Base-by-base conservation (phyloP, 2,329 filamentous ascomycete species). In the Periconia sp. region DNA sequence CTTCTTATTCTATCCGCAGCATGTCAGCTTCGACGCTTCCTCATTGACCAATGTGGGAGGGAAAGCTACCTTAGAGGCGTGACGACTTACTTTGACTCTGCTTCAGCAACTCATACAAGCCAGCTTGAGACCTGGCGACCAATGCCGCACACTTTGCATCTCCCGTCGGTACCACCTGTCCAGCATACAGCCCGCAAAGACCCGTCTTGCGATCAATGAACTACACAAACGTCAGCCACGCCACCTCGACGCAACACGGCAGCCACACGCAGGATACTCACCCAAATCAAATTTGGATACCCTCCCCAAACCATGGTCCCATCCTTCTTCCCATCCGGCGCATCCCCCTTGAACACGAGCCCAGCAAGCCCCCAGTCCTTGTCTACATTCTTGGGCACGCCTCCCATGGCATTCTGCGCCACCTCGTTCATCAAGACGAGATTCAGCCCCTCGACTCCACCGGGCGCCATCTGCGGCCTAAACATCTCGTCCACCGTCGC, bases 381-480 rank as follows among this genome's bases (percentile, higher is more conserved):
- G 10, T 37, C 39, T 1, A 57, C 22, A 1, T 46, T 34, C 10
- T 48, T 40, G 1, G 43, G 28, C 2, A 54, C 54, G 2, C 57
- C 57, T 9, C 65, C 65, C 50, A 66, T 59, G 1, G 49, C 50
- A 22, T 59, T 57, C 24, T 56, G 61, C 1, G 30, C 52, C 28
- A 38, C 33, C 2, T 57, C 48, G 33, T 56, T 41, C 38, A 58
- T 42, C 36, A 65, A 10, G 9, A 80, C 73, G 0, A 73, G 74
- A 5, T 56, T 59, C 9, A 68, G 9, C 13, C 33, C 34, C 2
- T 37, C 36, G 6, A 26, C 36, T 22, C 48, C 48, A 9, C 17
- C 47, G 5, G 58, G 46, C 1, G 40, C 45, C 21, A 72, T 39
- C 35, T 70, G 61, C 15, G 65, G 63, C 21, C 48, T 52, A 32